Conservation (phyloP, 495 filamentous ascomycete species). For the Aspergillus taichungensis region DNA sequence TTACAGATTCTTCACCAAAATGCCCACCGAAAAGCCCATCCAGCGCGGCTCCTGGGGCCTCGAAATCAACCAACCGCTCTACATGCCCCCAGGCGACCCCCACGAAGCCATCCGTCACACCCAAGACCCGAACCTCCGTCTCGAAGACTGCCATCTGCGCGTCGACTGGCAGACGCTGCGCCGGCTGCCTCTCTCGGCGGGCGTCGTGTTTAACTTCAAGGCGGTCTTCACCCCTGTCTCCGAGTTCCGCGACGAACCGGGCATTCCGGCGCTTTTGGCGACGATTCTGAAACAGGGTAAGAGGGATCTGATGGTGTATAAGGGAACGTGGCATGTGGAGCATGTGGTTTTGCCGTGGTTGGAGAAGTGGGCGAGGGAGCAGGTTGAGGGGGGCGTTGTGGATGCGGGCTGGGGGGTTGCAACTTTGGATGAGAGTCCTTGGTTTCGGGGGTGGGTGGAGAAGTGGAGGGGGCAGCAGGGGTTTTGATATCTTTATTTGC, state of each 20-base stretch:
- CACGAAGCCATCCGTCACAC: slow-evolving; percentile 47
- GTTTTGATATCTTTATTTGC: slow-evolving; percentile 40
- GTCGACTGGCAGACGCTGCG: slow-evolving; percentile 92
- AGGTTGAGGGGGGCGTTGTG: slow-evolving; percentile 54
- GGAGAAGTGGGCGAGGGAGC: slow-evolving; percentile 60
- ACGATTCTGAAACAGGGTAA: slow-evolving; percentile 69
- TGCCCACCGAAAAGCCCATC: slow-evolving; percentile 66
- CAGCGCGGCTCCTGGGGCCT: slow-evolving; percentile 86
- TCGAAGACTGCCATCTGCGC: slow-evolving; percentile 62
- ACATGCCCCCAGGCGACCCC: slow-evolving; percentile 67
- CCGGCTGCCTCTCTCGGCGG: slow-evolving; percentile 66
- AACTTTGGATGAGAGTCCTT: slow-evolving; percentile 78
- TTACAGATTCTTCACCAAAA: slow-evolving; percentile 67
- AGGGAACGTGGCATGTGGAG: slow-evolving; percentile 77
- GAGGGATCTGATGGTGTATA: slow-evolving; percentile 69
- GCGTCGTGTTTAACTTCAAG: slow-evolving; percentile 86
- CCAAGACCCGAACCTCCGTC: slow-evolving; percentile 47
- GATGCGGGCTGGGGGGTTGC: slow-evolving; percentile 57
- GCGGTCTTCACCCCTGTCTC: slow-evolving; percentile 71
- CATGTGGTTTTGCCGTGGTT: slow-evolving; percentile 63
- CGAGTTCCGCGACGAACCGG: slow-evolving; percentile 67
- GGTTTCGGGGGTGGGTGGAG: slow-evolving; percentile 73
- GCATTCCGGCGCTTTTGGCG: slow-evolving; percentile 57
- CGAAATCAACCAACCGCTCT: slow-evolving; percentile 69
- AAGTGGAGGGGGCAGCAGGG: slow-evolving; percentile 78